These are phyloP conservation scores for Pseudonitzschia multistriata DNA, from an alignment of 108 stramenopile genomes.

Conservation along the genomic window DNA sequence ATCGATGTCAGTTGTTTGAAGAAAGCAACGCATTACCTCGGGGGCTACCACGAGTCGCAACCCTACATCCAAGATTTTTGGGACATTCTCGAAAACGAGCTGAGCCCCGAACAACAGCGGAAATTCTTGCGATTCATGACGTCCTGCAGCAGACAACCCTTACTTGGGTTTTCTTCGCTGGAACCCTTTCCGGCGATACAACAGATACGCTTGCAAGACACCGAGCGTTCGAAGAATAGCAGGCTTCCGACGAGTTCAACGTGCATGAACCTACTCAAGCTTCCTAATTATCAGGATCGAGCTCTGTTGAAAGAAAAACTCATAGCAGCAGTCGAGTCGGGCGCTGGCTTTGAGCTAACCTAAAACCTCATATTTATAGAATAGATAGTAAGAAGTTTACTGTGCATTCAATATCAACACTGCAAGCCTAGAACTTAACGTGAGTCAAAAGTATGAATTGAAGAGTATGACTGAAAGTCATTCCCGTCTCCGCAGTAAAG, in stretches of 20 bases:
- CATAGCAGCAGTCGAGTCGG: conserved; percentile 91
- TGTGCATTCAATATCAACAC: too few relatives aligned
- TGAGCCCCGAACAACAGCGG: conserved; percentile 85
- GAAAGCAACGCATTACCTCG: conserved; percentile 76
- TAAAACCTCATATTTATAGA: conserved; percentile 31
- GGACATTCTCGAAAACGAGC: conserved; percentile 77
- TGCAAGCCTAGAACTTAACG: too few relatives aligned
- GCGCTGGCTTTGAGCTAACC: conserved; percentile 96
- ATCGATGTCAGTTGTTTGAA: conserved; percentile 88
- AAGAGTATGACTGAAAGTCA: too few relatives aligned
- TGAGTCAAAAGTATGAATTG: too few relatives aligned
- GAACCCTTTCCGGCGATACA: conserved; percentile 91
- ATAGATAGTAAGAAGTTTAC: neutral
- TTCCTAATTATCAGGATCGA: conserved; percentile 90
- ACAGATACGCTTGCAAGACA: conserved; percentile 73
- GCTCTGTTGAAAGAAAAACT: conserved; percentile 88
- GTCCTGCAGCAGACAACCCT: conserved; percentile 90
- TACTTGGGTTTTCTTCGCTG: conserved; percentile 90
- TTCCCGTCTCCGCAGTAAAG: too few relatives aligned
- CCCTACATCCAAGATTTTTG: conserved; percentile 85
- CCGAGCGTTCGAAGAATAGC: conserved; percentile 57
- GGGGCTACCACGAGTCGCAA: conserved; percentile 95
- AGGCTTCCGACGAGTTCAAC: conserved; percentile 90
- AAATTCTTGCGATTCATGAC: conserved; percentile 95
- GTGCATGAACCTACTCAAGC: conserved; percentile 97